These are phyloP conservation scores for Umbilicaria muhlenbergii DNA, from an alignment of 495 filamentous ascomycete species.

Conservation along the genomic window DNA sequence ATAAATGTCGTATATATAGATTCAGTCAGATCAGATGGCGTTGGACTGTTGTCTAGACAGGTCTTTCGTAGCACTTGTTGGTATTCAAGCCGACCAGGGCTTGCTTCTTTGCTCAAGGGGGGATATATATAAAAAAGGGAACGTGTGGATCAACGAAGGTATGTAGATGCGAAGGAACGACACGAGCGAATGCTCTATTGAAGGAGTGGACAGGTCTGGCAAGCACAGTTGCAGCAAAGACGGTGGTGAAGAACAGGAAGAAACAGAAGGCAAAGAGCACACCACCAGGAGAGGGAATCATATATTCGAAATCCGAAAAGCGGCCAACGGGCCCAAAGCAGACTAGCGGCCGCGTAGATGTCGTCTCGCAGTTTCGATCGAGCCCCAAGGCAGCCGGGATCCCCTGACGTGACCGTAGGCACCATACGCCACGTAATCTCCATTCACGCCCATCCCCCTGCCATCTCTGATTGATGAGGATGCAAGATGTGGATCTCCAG, in stretches of 20 bases:
- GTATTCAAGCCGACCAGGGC: conserved; percentile 15
- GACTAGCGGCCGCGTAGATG: not conserved
- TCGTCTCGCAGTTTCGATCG: not conserved
- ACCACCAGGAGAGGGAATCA: not conserved
- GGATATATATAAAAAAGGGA: not conserved
- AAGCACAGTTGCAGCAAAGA: conserved; percentile 6
- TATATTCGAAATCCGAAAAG: too few species aligned
- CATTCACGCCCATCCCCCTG: too few species aligned
- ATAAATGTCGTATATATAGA: not conserved
- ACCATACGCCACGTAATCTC: not conserved
- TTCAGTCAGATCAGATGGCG: not conserved
- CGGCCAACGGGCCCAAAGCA: not conserved
- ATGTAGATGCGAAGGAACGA: conserved; percentile 10
- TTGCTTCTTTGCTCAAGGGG: not conserved
- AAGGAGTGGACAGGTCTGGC: not conserved
- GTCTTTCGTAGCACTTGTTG: not conserved
- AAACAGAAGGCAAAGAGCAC: conserved; percentile 2
- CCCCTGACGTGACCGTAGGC: not conserved
- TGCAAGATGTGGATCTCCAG: too few species aligned
- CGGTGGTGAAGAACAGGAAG: conserved; percentile 1
- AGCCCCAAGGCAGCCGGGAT: not conserved
- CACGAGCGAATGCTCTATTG: conserved; percentile 18
- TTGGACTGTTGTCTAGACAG: not conserved
- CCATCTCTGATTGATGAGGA: too few species aligned
- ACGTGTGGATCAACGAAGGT: conserved; percentile 4